phyloP scores from a whole-genome alignment of 176 grass and related monocot genomes.

The Phragmites australis region DNA sequence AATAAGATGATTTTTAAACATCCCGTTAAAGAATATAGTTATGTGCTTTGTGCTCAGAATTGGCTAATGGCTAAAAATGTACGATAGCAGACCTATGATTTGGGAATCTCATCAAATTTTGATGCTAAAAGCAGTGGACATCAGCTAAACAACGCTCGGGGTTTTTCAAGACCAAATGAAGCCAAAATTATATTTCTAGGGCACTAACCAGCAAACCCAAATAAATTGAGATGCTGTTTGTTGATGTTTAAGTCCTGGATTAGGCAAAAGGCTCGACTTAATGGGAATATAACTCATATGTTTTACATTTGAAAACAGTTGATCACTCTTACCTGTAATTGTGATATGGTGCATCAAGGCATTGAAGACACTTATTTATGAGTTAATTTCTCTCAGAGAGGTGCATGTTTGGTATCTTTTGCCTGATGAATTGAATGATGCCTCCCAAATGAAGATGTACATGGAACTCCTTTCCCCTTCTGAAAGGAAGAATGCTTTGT shows the following conservation, averaged over 20 bases:
- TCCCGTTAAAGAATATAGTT: background rate
- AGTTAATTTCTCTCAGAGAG: conserved; percentile 53
- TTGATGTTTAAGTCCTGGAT: background rate
- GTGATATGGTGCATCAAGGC: background rate
- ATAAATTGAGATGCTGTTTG: background rate
- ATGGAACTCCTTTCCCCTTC: conserved; percentile 69
- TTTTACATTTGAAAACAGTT: background rate
- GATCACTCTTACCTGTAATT: background rate
- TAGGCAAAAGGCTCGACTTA: conserved; percentile 9
- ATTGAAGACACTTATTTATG: background rate
- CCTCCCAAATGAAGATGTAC: conserved; percentile 66
- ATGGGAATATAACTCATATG: background rate
- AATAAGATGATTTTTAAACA: background rate
- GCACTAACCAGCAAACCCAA: background rate
- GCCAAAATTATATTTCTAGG: background rate
- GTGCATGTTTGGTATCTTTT: conserved; percentile 89
- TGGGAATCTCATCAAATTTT: background rate
- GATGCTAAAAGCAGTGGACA: background rate
- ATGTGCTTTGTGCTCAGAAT: background rate
- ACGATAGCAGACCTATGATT: background rate
- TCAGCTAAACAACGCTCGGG: background rate
- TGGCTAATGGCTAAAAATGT: background rate
- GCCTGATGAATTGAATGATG: conserved; percentile 75
- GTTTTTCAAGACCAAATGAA: background rate
- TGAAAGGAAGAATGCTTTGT: conserved; percentile 63